These are phyloP conservation scores for Saccharum officinarum DNA, from an alignment of 176 grass and related monocot species.

Conservation along the genomic window DNA sequence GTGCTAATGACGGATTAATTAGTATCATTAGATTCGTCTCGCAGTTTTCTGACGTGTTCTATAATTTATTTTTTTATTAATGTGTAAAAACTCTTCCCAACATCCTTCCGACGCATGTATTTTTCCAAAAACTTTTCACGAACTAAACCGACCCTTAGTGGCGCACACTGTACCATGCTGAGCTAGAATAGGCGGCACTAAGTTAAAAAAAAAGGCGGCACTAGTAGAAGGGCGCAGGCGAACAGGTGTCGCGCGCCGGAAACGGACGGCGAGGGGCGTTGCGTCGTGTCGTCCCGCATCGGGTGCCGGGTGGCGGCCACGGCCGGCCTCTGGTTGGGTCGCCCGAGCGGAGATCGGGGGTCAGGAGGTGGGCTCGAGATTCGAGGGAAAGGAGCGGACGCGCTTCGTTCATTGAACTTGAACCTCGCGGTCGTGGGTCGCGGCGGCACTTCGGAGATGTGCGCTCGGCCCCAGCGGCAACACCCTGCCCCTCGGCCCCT, in stretches of 20 bases:
- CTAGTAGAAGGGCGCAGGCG: not conserved
- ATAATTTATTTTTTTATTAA: no score
- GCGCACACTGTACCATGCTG: not conserved
- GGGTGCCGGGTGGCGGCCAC: not conserved
- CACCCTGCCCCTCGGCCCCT: not conserved
- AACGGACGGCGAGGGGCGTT: slow-evolving; percentile 20
- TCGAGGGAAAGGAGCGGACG: slow-evolving; percentile 18
- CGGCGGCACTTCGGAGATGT: not conserved
- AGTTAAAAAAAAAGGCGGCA: no score
- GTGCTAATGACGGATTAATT: no score
- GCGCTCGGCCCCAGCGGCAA: not conserved
- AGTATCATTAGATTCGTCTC: no score
- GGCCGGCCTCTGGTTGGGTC: not conserved
- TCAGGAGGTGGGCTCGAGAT: not conserved
- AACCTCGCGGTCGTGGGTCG: not conserved
- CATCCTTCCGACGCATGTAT: no score
- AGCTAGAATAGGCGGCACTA: slow-evolving; percentile 2
- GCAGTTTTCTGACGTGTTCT: no score
- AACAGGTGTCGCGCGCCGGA: slow-evolving; percentile 22
- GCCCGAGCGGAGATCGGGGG: not conserved
- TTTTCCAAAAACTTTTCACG: no score
- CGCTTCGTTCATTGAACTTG: slow-evolving; percentile 18
- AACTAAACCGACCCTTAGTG: no score
- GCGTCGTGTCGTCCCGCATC: not conserved
- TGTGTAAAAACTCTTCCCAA: no score